Base-by-base conservation (phyloP, 2,329 filamentous ascomycete species). In the Coleophoma eucalyptorum region DNA sequence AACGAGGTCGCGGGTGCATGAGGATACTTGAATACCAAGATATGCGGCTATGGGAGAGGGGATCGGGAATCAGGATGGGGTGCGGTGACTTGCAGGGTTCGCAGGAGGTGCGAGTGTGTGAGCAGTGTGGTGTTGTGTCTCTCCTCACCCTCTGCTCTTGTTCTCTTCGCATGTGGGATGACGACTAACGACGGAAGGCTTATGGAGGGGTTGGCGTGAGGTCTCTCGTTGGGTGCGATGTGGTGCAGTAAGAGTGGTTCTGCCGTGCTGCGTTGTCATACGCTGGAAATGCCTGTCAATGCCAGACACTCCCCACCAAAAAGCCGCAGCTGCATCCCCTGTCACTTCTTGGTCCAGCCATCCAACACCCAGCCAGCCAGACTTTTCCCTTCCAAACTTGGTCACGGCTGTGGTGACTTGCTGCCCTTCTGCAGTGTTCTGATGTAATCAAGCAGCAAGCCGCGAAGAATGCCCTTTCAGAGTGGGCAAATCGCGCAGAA, bases 381-480 rank as follows among this genome's bases (percentile, higher is more conserved):
- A 51, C 53, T 18, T 55, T 52, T 42, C 47, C 46, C 46, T 44
- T 46, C 49, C 44, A 32, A 47, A 51, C 50, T 51, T 44, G 54
- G 45, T 45, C 38, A 50, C 35, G 43, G 45, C 43, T 32, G 49
- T 20, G 26, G 31, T 40, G 26, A 20, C n/a, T 15, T 18, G 16
- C 16, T 21, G 2, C 43, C 20, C 26, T 26, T 15, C 21, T 8
- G 38, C 8, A 18, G 33, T 13, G n/a, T 43, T 47, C 49, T 57
- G 56, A 58, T 56, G 55, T 58, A 54, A 58, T 55, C 46, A 18
- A 49, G 54, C 56, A 58, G 48, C 26, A 26, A 26, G 26, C 26
- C 26, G 26, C 6, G 26, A 26, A 26, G 26, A 26, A 26, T 5
- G 5, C 26, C n/a, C 26, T 26, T 5, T 5, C 26, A 8, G 26